These are phyloP conservation scores for Colletotrichum sojae DNA, from an alignment of 2,329 filamentous ascomycete genomes.

Conservation along the genomic window DNA sequence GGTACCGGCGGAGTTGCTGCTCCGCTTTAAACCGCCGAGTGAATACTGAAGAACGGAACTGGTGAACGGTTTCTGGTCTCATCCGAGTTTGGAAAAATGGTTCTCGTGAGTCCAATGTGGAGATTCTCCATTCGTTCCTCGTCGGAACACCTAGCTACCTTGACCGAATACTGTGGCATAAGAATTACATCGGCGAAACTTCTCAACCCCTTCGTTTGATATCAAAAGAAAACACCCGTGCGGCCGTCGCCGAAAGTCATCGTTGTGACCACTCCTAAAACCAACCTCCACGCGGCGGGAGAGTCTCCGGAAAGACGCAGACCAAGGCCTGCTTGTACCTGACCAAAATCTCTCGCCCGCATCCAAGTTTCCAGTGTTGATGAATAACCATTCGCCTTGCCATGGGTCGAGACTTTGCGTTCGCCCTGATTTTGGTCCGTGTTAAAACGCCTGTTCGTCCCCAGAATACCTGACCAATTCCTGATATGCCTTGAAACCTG, in stretches of 20 bases:
- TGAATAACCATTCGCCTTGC: conserved; percentile 40
- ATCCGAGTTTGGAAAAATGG: background rate
- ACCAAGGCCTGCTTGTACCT: background rate
- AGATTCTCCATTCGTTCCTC: conserved; percentile 33
- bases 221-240: conserved; percentile 1
- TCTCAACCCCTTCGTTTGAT: background rate
- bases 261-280: conserved; percentile 25
- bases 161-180: conserved; percentile 26
- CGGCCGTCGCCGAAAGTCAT: conserved; percentile 18
- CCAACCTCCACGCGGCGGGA: conserved; percentile 12
- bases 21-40: background rate
- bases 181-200: conserved; percentile 27
- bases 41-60: background rate
- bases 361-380: conserved; percentile 26
- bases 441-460: conserved; percentile 37
- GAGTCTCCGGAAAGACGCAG: conserved; percentile 9
- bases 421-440: conserved; percentile 40
- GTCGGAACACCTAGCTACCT: conserved; percentile 15
- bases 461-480: conserved; percentile 23
- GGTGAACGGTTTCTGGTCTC: background rate
- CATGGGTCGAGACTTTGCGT: conserved; percentile 23
- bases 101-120: conserved; percentile 22
- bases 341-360: conserved; percentile 10
- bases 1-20: background rate
- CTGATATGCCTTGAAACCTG: conserved; percentile 33